A percentile compares a stretch with the other conserved stretches of the same genome.
These are phyloP conservation scores for Crithidia sp. DNA, from an alignment of 208 protist species.

Conservation along the genomic window DNA sequence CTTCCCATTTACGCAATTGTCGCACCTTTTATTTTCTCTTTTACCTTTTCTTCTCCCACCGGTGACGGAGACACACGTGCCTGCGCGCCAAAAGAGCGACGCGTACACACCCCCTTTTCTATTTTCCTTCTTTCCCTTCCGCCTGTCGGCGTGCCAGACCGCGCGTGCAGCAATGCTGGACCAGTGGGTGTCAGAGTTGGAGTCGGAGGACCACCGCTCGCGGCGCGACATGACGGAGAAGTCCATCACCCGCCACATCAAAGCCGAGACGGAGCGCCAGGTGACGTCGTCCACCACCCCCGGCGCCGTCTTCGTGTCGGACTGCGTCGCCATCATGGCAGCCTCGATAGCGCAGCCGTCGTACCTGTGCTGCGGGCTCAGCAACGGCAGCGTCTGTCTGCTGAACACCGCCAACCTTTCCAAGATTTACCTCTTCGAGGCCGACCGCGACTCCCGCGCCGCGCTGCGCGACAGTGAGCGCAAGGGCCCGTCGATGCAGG, in stretches of 20 bases:
- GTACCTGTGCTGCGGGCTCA: constrained; percentile 69
- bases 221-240: constrained; percentile 59
- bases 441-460: constrained; percentile 22
- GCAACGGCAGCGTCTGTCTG: constrained; percentile 64
- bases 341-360: constrained; percentile 29
- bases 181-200: constrained; percentile 34
- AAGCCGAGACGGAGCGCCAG: constrained; percentile 47
- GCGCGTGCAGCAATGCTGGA: constrained; percentile 18
- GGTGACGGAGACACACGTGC: no score
- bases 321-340: constrained; percentile 55
- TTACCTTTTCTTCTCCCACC: no score
- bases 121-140: not conserved
- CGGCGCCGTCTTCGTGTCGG: constrained; percentile 47
- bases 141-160: no score
- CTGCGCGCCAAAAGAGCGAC: no score
- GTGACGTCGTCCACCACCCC: constrained; percentile 66
- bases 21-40: no score
- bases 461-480: constrained; percentile 12
- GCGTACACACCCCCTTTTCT: not conserved
- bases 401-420: constrained; percentile 68
- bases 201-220: constrained; percentile 54
- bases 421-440: constrained; percentile 75
- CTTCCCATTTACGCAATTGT: no score
- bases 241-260: constrained; percentile 49
- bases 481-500: not conserved